Evolutionary conservation across 257 asterid genomes (phyloP).

Genomic region (Rauvolfia tetraphylla): DNA sequence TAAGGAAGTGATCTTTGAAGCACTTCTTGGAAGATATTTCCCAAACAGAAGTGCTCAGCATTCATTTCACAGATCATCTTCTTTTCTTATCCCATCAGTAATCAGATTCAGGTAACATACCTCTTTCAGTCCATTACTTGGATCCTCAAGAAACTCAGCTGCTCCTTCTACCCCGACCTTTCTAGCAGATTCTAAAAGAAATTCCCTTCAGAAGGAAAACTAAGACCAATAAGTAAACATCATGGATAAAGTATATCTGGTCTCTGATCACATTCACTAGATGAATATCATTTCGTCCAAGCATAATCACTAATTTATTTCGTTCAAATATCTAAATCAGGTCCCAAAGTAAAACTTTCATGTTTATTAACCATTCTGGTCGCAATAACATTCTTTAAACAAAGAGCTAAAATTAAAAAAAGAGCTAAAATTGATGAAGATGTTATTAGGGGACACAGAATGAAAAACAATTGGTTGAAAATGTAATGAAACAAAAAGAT

Average conservation of each 20-base stretch:
- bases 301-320: neutral
- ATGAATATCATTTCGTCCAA: neutral
- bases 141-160: conserved; percentile 78
- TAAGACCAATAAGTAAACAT: neutral
- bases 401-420: neutral
- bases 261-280: neutral
- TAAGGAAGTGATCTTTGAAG: neutral
- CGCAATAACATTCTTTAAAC: neutral
- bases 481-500: neutral
- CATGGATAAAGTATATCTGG: neutral
- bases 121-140: conserved; percentile 81
- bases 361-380: neutral
- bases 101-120: conserved; percentile 27
- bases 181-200: conserved; percentile 64
- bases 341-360: neutral
- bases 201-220: conserved; percentile 44
- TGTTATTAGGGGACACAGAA: neutral
- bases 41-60: neutral
- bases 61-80: neutral
- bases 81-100: neutral
- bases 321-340: neutral
- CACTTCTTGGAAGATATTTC: neutral
- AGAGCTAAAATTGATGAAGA: neutral
- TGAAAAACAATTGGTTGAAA: too few species aligned
- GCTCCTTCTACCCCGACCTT: conserved; percentile 92